phyloP scores from a whole-genome alignment of 345 rosid species.

The Hirschfeldia incana region DNA sequence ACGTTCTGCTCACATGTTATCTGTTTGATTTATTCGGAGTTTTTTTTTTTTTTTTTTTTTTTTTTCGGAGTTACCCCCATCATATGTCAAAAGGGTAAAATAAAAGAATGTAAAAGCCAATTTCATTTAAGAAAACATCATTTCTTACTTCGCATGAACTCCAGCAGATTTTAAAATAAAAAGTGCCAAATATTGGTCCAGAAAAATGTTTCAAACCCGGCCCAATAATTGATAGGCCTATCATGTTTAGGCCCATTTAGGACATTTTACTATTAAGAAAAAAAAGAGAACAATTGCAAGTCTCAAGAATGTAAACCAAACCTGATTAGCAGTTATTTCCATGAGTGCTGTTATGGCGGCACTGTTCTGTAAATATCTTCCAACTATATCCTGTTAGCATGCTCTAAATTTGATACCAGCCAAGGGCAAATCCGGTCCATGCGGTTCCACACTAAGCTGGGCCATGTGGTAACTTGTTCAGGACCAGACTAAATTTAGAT shows the following conservation, averaged over 20 bases:
- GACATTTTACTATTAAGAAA: neutral
- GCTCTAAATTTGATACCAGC: neutral
- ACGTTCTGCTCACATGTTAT: constrained; percentile 13
- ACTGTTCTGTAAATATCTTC: neutral
- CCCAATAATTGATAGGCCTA: too few relatives aligned
- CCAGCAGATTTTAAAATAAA: too few relatives aligned
- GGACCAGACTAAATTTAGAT: constrained; percentile 5
- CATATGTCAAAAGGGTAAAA: neutral
- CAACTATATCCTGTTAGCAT: neutral
- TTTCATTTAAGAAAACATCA: too few relatives aligned
- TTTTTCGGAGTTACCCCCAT: neutral
- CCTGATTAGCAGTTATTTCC: neutral
- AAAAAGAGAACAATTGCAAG: neutral
- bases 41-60: too few relatives aligned
- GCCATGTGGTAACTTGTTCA: neutral
- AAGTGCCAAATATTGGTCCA: too few relatives aligned
- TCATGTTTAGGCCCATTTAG: too few relatives aligned
- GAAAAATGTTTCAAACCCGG: too few relatives aligned
- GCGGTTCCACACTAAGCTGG: neutral
- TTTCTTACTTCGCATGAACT: too few relatives aligned
- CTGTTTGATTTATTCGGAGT: neutral
- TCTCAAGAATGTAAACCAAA: neutral
- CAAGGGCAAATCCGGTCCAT: neutral
- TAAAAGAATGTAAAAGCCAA: neutral
- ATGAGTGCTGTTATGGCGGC: neutral